Evolutionary conservation across 2,329 filamentous ascomycete genomes (phyloP).

Genomic region (Ramularia endophylla): DNA sequence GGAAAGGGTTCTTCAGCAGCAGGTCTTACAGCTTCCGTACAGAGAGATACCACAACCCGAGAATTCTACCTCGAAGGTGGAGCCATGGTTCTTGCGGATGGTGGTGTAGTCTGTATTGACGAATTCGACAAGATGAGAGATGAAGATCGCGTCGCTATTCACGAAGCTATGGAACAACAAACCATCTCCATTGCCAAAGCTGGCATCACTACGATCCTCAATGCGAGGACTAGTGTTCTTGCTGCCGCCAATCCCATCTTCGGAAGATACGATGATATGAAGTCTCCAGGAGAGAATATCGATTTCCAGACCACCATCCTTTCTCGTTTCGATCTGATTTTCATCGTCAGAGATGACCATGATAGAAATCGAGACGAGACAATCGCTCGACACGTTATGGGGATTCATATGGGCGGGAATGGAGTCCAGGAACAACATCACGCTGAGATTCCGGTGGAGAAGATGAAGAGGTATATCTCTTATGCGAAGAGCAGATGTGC

Average conservation of each 20-base stretch:
- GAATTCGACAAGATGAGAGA: conserved; percentile 99
- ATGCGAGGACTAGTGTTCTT: conserved; percentile 88
- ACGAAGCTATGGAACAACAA: conserved; percentile 99
- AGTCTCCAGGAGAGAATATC: conserved; percentile 95
- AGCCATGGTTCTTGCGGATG: conserved; percentile 96
- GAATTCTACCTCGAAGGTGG: conserved; percentile 98
- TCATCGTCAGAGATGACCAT: conserved; percentile 95
- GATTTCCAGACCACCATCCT: conserved; percentile 98
- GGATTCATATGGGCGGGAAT: conserved; percentile 88
- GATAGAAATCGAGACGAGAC: conserved; percentile 82
- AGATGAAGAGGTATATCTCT: conserved; percentile 95
- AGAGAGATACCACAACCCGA: conserved; percentile 82
- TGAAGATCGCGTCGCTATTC: conserved; percentile 94
- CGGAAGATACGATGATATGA: conserved; percentile 95
- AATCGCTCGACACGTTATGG: conserved; percentile 96
- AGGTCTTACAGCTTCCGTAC: conserved; percentile 94
- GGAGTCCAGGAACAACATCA: conserved; percentile 81
- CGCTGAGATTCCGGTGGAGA: conserved; percentile 87
- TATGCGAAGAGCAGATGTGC: conserved; percentile 97
- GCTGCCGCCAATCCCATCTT: conserved; percentile 97
- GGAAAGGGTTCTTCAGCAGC: conserved; percentile 97
- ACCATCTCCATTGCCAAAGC: conserved; percentile 99
- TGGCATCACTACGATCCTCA: conserved; percentile 96
- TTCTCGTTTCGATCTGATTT: conserved; percentile 99
- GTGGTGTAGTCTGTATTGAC: conserved; percentile 96